phyloP scores from a whole-genome alignment of 2,329 filamentous ascomycete genomes.

The Pseudogymnoascus sp. region DNA sequence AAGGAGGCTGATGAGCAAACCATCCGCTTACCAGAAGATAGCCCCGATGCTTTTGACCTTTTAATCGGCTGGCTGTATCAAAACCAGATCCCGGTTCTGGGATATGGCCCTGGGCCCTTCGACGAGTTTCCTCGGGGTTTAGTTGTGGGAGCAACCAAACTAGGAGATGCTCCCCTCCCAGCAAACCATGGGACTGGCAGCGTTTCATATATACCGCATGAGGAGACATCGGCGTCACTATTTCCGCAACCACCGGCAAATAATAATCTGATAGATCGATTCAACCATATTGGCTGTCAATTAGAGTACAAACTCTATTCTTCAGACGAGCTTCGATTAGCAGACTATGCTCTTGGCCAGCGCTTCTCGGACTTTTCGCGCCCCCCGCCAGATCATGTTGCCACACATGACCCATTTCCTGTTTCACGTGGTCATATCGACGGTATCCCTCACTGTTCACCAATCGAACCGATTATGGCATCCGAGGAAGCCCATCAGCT shows the following conservation, averaged over 20 bases:
- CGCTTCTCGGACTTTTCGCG: neutral
- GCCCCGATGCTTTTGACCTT: slow-evolving; percentile 15
- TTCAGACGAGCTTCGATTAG: neutral
- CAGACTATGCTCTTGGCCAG: neutral
- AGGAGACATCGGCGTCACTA: neutral
- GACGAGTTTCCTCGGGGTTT: neutral
- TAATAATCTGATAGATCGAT: neutral
- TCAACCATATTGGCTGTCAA: neutral
- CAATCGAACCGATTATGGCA: neutral
- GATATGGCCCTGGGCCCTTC: neutral
- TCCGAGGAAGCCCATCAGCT: slow-evolving; percentile 9
- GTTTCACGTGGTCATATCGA: neutral
- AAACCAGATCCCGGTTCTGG: neutral
- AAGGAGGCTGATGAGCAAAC: slow-evolving; percentile 16
- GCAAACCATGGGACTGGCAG: neutral
- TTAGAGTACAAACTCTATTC: neutral
- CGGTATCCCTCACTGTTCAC: neutral
- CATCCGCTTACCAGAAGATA: slow-evolving; percentile 15
- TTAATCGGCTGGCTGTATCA: slow-evolving; percentile 19
- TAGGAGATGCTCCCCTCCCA: neutral
- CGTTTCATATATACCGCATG: neutral
- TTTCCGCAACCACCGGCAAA: neutral
- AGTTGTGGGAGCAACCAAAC: neutral
- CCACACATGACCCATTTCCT: neutral
- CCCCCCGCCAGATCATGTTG: neutral